Evolutionary conservation across 371 early-diverging fungal genomes (phyloP).

Genomic region (Actinomucor elegans): DNA sequence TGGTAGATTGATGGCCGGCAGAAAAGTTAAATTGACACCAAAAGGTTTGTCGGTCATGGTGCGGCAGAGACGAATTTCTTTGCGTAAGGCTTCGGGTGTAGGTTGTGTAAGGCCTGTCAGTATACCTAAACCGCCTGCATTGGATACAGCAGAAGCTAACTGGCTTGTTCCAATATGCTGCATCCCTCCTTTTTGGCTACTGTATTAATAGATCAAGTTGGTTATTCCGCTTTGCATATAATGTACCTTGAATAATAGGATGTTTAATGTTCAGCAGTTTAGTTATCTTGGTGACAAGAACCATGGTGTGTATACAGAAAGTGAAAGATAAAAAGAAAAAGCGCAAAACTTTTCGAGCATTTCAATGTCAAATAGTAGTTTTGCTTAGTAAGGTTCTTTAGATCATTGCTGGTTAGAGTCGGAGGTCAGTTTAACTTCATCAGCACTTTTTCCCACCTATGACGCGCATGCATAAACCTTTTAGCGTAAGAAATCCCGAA

Average conservation of each 20-base stretch:
- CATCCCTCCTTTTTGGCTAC: constrained; percentile 28
- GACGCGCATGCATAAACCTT: no score
- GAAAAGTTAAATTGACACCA: constrained; percentile 71
- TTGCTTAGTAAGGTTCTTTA: background rate
- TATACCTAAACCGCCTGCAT: constrained; percentile 97
- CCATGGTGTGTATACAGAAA: constrained; percentile 33
- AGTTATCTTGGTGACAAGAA: constrained; percentile 60
- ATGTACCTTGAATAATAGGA: constrained; percentile 56
- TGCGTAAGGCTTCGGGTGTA: constrained; percentile 70
- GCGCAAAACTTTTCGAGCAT: background rate
- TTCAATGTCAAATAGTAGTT: background rate
- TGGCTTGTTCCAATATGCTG: constrained; percentile 74
- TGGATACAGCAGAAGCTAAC: constrained; percentile 87
- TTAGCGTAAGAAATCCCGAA: no score
- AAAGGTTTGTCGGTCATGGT: constrained; percentile 74
- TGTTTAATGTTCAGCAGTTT: constrained; percentile 64
- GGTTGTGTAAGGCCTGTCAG: constrained; percentile 84
- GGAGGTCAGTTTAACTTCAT: no score
- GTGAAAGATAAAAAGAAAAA: background rate
- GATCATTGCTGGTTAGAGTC: no score
- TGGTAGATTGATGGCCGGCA: constrained; percentile 67
- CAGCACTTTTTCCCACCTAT: no score
- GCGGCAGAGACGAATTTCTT: constrained; percentile 72
- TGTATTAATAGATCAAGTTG: background rate
- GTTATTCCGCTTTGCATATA: background rate